Percentiles rank a stretch among this genome's conserved stretches.
Evolutionary conservation across 176 grass and related monocot species (phyloP).

Genomic region (Bolboschoenus planiculmis): DNA sequence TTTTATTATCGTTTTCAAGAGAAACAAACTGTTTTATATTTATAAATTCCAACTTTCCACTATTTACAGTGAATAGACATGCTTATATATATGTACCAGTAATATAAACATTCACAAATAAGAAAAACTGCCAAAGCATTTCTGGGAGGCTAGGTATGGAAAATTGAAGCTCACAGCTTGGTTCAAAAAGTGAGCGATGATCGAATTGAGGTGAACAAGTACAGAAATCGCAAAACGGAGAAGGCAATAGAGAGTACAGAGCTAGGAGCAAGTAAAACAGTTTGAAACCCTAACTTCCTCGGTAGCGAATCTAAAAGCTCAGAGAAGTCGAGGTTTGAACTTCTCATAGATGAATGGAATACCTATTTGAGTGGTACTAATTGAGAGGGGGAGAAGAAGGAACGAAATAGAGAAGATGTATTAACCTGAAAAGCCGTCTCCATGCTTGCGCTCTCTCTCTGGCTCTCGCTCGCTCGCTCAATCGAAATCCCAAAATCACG

Average conservation of each 20-base stretch:
- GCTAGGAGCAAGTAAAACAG: neutral
- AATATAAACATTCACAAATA: neutral
- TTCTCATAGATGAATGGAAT: neutral
- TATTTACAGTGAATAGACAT: neutral
- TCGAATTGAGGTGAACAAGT: neutral
- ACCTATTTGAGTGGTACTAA: neutral
- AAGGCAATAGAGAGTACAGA: too few species aligned
- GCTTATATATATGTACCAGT: neutral
- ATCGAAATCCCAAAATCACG: neutral
- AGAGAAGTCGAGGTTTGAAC: neutral
- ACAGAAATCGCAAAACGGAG: neutral
- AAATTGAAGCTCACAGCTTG: neutral
- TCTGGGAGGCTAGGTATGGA: neutral
- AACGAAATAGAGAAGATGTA: neutral
- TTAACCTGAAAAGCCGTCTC: slow-evolving; percentile 10
- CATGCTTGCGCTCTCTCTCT: neutral
- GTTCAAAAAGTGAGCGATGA: neutral
- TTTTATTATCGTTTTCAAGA: neutral
- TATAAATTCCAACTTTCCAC: neutral
- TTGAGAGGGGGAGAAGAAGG: neutral
- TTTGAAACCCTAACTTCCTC: neutral
- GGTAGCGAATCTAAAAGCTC: neutral
- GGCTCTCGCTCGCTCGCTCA: neutral
- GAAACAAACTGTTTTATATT: neutral
- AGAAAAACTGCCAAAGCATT: neutral